Evolutionary conservation across 108 stramenopile genomes (phyloP).

Genomic region (Cylindrotheca closterium): DNA sequence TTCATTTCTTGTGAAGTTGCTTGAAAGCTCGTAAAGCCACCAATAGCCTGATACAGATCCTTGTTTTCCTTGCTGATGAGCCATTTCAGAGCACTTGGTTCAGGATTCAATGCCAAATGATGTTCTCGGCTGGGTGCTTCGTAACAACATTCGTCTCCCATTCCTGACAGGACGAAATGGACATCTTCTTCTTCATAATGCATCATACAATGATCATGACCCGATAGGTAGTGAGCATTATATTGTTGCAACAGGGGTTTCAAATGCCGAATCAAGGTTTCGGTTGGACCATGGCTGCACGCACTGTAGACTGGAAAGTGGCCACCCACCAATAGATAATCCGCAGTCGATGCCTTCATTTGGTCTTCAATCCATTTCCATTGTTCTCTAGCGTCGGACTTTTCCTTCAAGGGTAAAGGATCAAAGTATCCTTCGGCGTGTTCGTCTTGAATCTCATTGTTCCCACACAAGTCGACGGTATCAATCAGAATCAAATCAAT

Average conservation of each 20-base stretch:
- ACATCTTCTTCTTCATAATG: constrained; percentile 34
- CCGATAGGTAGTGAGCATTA: constrained; percentile 46
- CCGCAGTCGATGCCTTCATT: constrained; percentile 35
- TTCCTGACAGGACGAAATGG: constrained; percentile 44
- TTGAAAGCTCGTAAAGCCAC: constrained; percentile 9
- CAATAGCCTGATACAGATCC: not conserved
- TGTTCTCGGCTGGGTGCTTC: constrained; percentile 11
- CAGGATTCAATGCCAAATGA: not conserved
- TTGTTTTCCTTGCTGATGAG: not conserved
- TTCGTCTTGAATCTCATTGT: not conserved
- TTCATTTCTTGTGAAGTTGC: constrained; percentile 5
- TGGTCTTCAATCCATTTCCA: constrained; percentile 33
- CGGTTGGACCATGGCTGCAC: constrained; percentile 46
- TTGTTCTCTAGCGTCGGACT: constrained; percentile 7
- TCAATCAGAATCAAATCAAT: constrained; percentile 52
- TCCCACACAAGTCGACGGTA: constrained; percentile 36
- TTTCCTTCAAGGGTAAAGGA: constrained; percentile 11
- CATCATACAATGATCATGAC: constrained; percentile 59
- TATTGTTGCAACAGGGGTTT: constrained; percentile 49
- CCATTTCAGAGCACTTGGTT: not conserved
- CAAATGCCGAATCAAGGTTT: constrained; percentile 25
- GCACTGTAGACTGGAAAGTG: constrained; percentile 54
- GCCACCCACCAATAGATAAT: constrained; percentile 51
- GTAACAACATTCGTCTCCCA: constrained; percentile 49
- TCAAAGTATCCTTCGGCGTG: constrained; percentile 22